Evolutionary conservation across 179 eudicot genomes (phyloP).

Genomic region (Patellifolia procumbens): DNA sequence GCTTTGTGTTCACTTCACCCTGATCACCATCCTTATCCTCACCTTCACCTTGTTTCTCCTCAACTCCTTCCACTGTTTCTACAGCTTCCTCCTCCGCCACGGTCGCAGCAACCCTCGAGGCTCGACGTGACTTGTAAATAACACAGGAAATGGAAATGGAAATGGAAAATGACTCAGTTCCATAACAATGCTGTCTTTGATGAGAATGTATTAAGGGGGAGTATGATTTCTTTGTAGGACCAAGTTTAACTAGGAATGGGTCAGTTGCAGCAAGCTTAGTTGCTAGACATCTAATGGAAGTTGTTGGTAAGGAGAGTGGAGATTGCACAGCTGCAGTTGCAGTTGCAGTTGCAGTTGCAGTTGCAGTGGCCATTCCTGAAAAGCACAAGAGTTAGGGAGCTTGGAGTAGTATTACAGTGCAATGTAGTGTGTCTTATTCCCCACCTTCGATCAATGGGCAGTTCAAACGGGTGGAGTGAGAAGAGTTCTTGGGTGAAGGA

Average conservation of each 20-base stretch:
- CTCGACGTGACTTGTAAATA: slow-evolving; percentile 36
- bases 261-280: neutral
- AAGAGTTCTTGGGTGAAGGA: neutral
- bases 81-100: slow-evolving; percentile 49
- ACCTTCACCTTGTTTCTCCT: slow-evolving; percentile 21
- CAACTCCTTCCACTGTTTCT: slow-evolving; percentile 20
- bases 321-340: slow-evolving; percentile 24
- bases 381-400: neutral
- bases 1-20: slow-evolving; percentile 56
- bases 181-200: neutral
- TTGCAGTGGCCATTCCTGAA: slow-evolving; percentile 1
- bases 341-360: slow-evolving; percentile 47
- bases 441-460: neutral
- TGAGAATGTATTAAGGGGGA: neutral
- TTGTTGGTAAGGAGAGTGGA: neutral
- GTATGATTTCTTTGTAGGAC: slow-evolving; percentile 4
- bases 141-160: slow-evolving; percentile 15
- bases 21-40: slow-evolving; percentile 31
- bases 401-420: neutral
- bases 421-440: too few relatives aligned
- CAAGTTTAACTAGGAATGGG: slow-evolving; percentile 5
- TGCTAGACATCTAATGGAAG: neutral
- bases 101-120: slow-evolving; percentile 40
- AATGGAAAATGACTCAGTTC: slow-evolving; percentile 24
- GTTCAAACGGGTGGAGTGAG: neutral